Base-by-base conservation (phyloP, 768 basidiomycete species). In the Boletus sp. region DNA sequence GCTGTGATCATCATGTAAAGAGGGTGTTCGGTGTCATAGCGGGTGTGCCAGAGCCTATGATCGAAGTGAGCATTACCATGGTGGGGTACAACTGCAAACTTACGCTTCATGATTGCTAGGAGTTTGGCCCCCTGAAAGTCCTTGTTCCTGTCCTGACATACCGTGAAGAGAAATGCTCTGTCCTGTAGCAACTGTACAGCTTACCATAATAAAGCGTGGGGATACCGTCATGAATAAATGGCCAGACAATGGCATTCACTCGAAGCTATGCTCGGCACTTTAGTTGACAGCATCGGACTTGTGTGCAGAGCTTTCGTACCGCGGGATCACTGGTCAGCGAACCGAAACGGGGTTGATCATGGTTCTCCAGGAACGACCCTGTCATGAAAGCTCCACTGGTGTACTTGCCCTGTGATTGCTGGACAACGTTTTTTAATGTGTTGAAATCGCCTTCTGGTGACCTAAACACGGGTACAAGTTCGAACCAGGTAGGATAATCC, bases 41-140 rank as follows among this genome's bases (percentile, higher is more conserved):
- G 79, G 5, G 83, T 78, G 7, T 79, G 73, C 87, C 87, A 89
- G 29, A 87, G 76, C 8, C 84, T 85, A 47, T 4, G 50, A n/a
- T 35, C 10, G n/a, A 47, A 28, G 17, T 68, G 12, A 67, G 55
- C 18, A 29, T 35, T 20, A 7, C n/a, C 24, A 20, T 17, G 11
- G 15, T 12, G 18, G 4, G 4, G n/a, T 50, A 18, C 17, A 24
- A 18, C n/a, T 17, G 17, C 11, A 37, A 47, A 56, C 72, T 49
- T 55, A 79, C 79, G 82, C 77, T 64, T 83, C 81, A 57, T 81
- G 81, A 65, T 83, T 83, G 18, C 63, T 67, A 1, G 82, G 81
- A 47, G 75, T 72, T 28, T 68, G 52, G 8, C 76, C 77, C 11
- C 81, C 82, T 37, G 70, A 66, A 55, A 80, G 77, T 14, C 76